A percentile compares a stretch with the other conserved stretches of the same genome.
phyloP scores from a whole-genome alignment of 352 stramenopile genomes.

The Globisporangium barbulae region DNA sequence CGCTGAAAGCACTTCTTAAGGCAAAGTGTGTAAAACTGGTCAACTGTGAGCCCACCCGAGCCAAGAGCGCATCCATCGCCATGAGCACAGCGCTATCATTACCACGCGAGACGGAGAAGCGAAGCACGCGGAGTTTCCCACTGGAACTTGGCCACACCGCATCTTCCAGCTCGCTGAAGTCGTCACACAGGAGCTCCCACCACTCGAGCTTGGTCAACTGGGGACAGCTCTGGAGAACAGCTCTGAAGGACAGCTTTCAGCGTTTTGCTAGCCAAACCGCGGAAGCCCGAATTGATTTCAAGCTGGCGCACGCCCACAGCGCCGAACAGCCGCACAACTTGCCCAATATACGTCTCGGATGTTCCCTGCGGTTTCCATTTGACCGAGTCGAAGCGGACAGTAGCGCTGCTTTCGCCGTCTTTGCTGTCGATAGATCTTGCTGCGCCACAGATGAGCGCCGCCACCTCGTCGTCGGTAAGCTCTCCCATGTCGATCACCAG shows the following conservation, averaged over 20 bases:
- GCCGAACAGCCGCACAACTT: conserved; percentile 12
- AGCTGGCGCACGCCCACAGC: conserved; percentile 13
- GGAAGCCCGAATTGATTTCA: conserved; percentile 3
- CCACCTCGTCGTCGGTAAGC: conserved; percentile 10
- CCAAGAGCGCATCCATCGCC: conserved; percentile 10
- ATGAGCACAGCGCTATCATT: neutral
- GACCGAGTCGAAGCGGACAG: conserved; percentile 9
- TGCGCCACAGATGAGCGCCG: conserved; percentile 4
- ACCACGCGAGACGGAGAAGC: conserved; percentile 1
- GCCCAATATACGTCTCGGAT: conserved; percentile 1
- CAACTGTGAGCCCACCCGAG: conserved; percentile 7
- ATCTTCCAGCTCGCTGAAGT: conserved; percentile 3
- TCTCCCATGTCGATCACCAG: conserved; percentile 9
- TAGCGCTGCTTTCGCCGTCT: neutral
- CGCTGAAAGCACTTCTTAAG: conserved; percentile 2
- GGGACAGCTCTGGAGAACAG: conserved; percentile 9
- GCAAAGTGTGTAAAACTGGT: neutral
- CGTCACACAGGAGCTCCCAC: conserved; percentile 7
- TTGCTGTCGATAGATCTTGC: neutral
- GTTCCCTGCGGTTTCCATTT: conserved; percentile 7
- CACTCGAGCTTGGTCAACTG: conserved; percentile 10
- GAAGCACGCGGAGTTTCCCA: conserved; percentile 7
- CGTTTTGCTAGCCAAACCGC: neutral
- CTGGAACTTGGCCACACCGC: conserved; percentile 1
- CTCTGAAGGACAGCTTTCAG: conserved; percentile 6